These are phyloP conservation scores for Reutealis trisperma DNA, from an alignment of 345 rosid genomes.

Conservation along the genomic window DNA sequence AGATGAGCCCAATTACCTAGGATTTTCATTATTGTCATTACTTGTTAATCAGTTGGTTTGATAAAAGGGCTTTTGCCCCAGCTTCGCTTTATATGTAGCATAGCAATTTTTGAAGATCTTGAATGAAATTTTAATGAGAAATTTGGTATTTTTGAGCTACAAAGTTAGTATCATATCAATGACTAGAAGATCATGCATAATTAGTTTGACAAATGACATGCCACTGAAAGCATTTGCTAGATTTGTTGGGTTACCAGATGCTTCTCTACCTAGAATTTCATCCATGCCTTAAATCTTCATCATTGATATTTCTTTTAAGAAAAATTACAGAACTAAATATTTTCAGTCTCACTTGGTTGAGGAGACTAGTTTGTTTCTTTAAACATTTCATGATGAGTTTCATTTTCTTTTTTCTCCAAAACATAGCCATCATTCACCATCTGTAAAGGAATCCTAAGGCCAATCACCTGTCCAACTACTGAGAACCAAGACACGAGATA, in stretches of 20 bases:
- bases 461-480: constrained; percentile 78
- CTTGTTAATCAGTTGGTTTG: neutral
- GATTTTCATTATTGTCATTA: neutral
- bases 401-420: neutral
- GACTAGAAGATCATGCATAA: neutral
- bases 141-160: neutral
- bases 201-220: neutral
- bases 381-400: neutral
- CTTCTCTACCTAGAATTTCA: too few species aligned
- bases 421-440: constrained; percentile 32
- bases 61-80: neutral
- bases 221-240: too few species aligned
- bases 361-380: neutral
- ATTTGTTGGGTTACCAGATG: too few species aligned
- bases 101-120: neutral
- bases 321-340: neutral
- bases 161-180: neutral
- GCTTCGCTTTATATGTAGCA: neutral
- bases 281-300: neutral
- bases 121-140: too few species aligned
- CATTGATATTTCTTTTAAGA: neutral
- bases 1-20: neutral
- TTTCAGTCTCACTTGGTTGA: neutral
- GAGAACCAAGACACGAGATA: constrained; percentile 86
- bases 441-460: constrained; percentile 53